These are phyloP conservation scores for Epicoccum nigrum DNA, from an alignment of 2,329 filamentous ascomycete genomes.

Conservation along the genomic window DNA sequence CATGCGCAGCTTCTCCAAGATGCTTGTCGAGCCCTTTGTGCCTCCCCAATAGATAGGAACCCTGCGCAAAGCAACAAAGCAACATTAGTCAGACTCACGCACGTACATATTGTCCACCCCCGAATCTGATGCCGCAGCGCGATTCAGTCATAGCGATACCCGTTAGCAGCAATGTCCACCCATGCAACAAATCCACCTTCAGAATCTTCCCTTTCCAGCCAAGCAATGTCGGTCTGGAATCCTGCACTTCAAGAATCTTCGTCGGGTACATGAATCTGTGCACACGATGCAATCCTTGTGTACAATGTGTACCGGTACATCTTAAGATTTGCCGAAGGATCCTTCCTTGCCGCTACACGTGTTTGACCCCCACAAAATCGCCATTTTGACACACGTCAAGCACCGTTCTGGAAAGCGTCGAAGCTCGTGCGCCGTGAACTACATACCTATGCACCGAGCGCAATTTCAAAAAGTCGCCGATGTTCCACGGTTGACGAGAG, in stretches of 20 bases:
- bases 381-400: background rate
- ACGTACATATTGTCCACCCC: background rate
- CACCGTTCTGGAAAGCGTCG: conserved; percentile 4
- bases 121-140: background rate
- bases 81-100: conserved; percentile 9
- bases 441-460: no score
- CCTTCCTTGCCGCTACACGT: conserved; percentile 12
- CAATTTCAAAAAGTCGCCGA: conserved; percentile 9
- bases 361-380: conserved; percentile 5
- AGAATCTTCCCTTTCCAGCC: background rate
- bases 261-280: conserved; percentile 4
- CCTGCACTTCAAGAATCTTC: no score
- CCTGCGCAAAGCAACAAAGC: conserved; percentile 1
- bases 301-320: no score
- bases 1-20: conserved; percentile 70
- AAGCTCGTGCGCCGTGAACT: no score
- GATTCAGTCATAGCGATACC: conserved; percentile 21
- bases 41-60: conserved; percentile 59
- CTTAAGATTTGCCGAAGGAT: conserved; percentile 4
- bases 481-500: conserved; percentile 2
- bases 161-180: conserved; percentile 17
- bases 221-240: conserved; percentile 1
- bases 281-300: background rate
- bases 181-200: conserved; percentile 6
- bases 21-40: conserved; percentile 78